Percentiles rank a stretch among this genome's conserved stretches.
Conservation (phyloP, 768 basidiomycete species). For the Calvatia gigantea region DNA sequence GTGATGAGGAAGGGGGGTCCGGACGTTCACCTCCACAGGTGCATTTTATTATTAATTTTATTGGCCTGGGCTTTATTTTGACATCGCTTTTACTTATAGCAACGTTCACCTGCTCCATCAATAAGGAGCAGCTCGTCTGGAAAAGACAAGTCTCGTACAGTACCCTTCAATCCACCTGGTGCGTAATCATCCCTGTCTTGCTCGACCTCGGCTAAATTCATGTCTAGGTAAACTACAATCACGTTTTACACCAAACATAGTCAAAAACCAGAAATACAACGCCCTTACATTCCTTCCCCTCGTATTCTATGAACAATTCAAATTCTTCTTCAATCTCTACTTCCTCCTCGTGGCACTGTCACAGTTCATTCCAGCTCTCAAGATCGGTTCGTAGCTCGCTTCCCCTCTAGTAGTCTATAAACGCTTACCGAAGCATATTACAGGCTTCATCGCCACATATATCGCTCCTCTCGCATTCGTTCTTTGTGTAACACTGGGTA, state of each 20-base stretch:
- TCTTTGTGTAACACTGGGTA: slow-evolving; percentile 92
- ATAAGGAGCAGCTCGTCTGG: slow-evolving; percentile 23
- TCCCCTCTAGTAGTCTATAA: not conserved
- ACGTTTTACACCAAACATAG: slow-evolving; percentile 81
- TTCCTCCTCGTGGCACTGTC: slow-evolving; percentile 95
- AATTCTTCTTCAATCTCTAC: slow-evolving; percentile 99
- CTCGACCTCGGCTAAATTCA: not conserved
- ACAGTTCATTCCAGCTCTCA: slow-evolving; percentile 93
- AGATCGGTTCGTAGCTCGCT: slow-evolving; percentile 66
- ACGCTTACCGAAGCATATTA: not conserved
- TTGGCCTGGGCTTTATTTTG: not conserved
- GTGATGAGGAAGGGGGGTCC: slow-evolving; percentile 18
- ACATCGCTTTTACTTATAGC: slow-evolving; percentile 12
- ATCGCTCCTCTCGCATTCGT: slow-evolving; percentile 96
- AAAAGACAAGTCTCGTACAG: slow-evolving; percentile 73
- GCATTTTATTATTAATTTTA: slow-evolving; percentile 13
- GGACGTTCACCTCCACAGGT: slow-evolving; percentile 15
- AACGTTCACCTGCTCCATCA: slow-evolving; percentile 19
- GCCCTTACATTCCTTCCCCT: slow-evolving; percentile 94
- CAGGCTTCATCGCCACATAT: slow-evolving; percentile 94
- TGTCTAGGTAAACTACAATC: slow-evolving; percentile 64
- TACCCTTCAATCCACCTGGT: slow-evolving; percentile 76
- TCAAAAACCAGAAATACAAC: slow-evolving; percentile 98
- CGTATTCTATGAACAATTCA: slow-evolving; percentile 99
- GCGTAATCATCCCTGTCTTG: not conserved